Evolutionary conservation across 495 filamentous ascomycete species (phyloP), one percentile per base, ranked within the genome.

Genomic region (Talaromyces wortmannii): DNA sequence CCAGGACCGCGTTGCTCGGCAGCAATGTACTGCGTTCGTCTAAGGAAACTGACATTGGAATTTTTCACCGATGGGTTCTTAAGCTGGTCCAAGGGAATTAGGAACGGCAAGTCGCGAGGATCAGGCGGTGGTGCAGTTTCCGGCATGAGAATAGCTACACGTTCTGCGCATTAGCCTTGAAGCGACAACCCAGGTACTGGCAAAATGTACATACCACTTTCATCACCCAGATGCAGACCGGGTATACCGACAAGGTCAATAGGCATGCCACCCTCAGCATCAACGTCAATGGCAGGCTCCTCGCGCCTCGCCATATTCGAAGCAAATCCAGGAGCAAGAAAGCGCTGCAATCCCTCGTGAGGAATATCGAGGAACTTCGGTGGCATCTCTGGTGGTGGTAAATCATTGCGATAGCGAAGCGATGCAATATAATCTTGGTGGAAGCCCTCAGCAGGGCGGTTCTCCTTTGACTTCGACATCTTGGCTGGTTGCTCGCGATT

Each of bases 341-440:
- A 97, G 62, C 91, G 86, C 7, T 86, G 78, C 16, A 97, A 79
- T 12, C 95, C 95, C 53, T 88, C 89, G 61, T 92, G 95, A 6
- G 94, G 92, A 59, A 98, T 95, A 55, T 97, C 89, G 61, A 98
- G 87, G 50, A 97, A 86, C 76, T 97, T 98, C 1, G 95, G 94
- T 2, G 91, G 91, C 66, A 88, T 89, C 50, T 92, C 88, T 23
- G 94, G 94, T 32, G 94, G 91, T 44, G 94, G 94, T 5, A 98
- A 84, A 48, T 88, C 83, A 81, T 98, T 98, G 59, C 90, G 89
- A 69, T 95, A 98, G 64, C 94, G 83, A 53, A 96, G 87, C 52
- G 92, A 87, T 46, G 91, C 92, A 59, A 98, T 95, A 64, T 96
- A 97, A 62, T 98, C 94, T 71, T 98, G 94, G 62, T 91, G 89